A percentile compares a stretch with the other conserved stretches of the same genome.
Conservation (phyloP, 495 filamentous ascomycete genomes). For the Aspergillus affinis region DNA sequence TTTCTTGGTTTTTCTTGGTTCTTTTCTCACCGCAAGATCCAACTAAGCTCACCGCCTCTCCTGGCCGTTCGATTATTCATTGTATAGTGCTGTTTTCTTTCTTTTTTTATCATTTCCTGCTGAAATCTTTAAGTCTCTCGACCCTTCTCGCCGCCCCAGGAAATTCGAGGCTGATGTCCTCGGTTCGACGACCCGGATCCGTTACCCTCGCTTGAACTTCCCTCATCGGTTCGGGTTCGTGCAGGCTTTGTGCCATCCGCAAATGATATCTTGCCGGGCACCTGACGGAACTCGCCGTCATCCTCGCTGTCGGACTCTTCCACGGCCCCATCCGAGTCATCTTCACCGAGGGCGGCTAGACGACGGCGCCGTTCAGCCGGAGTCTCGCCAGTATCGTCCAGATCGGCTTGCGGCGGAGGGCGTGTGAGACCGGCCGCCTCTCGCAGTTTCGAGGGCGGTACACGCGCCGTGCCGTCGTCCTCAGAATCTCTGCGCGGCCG, state of each 20-base stretch:
- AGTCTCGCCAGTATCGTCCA: conserved; percentile 65
- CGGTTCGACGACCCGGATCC: conserved; percentile 12
- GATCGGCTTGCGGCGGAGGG: conserved; percentile 24
- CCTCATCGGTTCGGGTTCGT: conserved; percentile 4
- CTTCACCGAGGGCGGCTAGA: conserved; percentile 79
- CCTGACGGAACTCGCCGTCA: conserved; percentile 21
- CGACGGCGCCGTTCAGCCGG: conserved; percentile 79
- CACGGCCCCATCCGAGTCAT: conserved; percentile 48
- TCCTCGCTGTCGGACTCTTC: conserved; percentile 34
- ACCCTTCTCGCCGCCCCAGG: conserved; percentile 35
- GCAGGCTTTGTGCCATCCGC: conserved; percentile 32
- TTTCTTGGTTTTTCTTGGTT: too few species aligned
- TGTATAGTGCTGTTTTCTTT: not conserved
- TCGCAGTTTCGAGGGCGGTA: conserved; percentile 46
- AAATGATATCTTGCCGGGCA: conserved; percentile 33
- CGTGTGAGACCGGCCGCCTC: conserved; percentile 34
- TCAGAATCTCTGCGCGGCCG: conserved; percentile 50
- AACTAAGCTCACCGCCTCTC: not conserved
- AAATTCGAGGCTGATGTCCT: conserved; percentile 14
- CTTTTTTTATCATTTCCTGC: not conserved
- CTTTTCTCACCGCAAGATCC: too few species aligned
- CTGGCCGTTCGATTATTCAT: too few species aligned
- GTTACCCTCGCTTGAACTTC: conserved; percentile 17
- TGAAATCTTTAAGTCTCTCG: conserved; percentile 16
- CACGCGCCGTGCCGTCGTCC: conserved; percentile 58